phyloP scores from a whole-genome alignment of 352 stramenopile species.

The Phytopythium cucurbitacearum region DNA sequence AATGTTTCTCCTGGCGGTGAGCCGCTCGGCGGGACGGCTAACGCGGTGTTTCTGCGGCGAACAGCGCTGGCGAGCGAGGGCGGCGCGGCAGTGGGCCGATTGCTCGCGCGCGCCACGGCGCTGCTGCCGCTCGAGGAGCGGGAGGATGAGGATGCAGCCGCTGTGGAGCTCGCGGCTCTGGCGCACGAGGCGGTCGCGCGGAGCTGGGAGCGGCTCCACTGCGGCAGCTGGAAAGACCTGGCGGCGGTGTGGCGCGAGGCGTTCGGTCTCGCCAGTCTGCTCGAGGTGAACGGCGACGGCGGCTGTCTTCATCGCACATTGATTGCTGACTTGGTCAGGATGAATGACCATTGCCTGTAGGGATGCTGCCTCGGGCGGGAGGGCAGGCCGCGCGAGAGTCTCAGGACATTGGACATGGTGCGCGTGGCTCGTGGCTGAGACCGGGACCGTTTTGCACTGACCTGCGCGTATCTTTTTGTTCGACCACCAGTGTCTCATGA shows the following conservation, averaged over 20 bases:
- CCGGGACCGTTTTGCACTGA: not conserved
- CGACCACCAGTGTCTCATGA: slow-evolving; percentile 49
- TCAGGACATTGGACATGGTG: slow-evolving; percentile 65
- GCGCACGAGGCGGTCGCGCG: slow-evolving; percentile 43
- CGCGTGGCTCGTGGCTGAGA: slow-evolving; percentile 4
- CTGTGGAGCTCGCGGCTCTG: slow-evolving; percentile 7
- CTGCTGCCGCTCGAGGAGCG: slow-evolving; percentile 1
- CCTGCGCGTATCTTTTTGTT: not conserved
- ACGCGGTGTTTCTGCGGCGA: not conserved
- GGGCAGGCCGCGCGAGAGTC: slow-evolving; percentile 19
- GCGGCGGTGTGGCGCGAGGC: slow-evolving; percentile 47
- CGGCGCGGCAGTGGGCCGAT: slow-evolving; percentile 36
- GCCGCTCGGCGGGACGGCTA: not conserved
- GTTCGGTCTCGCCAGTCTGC: slow-evolving; percentile 49
- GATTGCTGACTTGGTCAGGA: not conserved
- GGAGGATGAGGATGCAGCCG: not conserved
- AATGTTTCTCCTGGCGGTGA: not conserved
- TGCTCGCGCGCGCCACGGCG: slow-evolving; percentile 24
- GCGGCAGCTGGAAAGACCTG: slow-evolving; percentile 65
- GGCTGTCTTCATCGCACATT: too few relatives aligned
- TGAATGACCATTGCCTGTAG: slow-evolving; percentile 6
- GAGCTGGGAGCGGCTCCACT: slow-evolving; percentile 73
- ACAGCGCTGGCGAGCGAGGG: slow-evolving; percentile 38
- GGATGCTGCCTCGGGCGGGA: slow-evolving; percentile 24
- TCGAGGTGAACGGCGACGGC: slow-evolving; percentile 26